phyloP scores from a whole-genome alignment of 352 stramenopile genomes.

The Saprolegnia diclina region DNA sequence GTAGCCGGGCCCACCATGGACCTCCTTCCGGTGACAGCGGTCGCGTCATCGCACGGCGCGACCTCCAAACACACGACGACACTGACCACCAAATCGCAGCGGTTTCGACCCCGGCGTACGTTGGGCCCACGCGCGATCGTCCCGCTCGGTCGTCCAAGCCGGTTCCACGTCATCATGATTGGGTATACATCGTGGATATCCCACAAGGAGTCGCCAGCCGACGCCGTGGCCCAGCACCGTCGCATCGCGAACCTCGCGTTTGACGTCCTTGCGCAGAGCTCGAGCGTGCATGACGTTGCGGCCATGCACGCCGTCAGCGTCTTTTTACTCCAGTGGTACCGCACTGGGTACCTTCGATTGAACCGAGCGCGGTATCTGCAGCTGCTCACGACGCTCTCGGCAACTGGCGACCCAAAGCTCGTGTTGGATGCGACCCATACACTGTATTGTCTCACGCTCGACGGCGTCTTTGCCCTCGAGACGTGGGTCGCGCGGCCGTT shows the following conservation, averaged over 20 bases:
- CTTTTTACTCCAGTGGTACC: slow-evolving; percentile 14
- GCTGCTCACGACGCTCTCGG: neutral
- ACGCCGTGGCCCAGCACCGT: neutral
- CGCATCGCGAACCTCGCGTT: neutral
- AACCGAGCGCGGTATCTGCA: slow-evolving; percentile 3
- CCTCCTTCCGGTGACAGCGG: neutral
- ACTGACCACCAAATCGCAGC: neutral
- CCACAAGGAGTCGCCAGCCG: neutral
- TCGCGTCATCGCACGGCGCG: no score
- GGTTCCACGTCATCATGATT: slow-evolving; percentile 5
- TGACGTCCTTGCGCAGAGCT: neutral
- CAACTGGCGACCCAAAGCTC: neutral
- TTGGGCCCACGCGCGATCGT: neutral
- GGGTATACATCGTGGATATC: slow-evolving; percentile 15
- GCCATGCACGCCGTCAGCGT: neutral
- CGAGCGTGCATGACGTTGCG: neutral
- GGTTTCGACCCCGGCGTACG: neutral
- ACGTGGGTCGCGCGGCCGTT: neutral
- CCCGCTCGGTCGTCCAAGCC: neutral
- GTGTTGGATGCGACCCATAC: slow-evolving; percentile 18
- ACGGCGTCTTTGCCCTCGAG: neutral
- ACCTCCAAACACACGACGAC: neutral
- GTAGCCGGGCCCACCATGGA: neutral
- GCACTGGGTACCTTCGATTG: slow-evolving; percentile 18
- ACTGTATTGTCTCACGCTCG: slow-evolving; percentile 3